Conservation (phyloP, 495 filamentous ascomycete species). For the Xylaria grammica region DNA sequence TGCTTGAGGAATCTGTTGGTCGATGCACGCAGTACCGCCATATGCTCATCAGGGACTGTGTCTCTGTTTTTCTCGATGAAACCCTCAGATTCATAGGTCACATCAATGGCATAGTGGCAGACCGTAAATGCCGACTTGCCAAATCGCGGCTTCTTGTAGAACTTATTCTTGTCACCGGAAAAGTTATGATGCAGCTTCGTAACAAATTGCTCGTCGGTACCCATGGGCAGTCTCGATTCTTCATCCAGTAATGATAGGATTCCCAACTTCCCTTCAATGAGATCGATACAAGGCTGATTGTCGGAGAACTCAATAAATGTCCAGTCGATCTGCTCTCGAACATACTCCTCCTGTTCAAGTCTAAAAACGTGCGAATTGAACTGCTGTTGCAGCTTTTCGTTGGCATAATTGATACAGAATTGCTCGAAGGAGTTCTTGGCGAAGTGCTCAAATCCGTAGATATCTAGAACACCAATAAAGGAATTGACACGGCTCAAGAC, state of each 20-base stretch:
- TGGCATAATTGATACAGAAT: conserved; percentile 99
- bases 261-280: conserved; percentile 96
- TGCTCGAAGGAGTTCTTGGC: conserved; percentile 99
- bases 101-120: conserved; percentile 97
- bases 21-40: conserved; percentile 86
- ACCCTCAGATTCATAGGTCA: conserved; percentile 99
- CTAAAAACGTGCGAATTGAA: conserved; percentile 99
- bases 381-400: conserved; percentile 98
- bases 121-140: conserved; percentile 98
- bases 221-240: conserved; percentile 95
- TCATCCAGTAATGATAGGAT: conserved; percentile 93
- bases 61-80: conserved; percentile 99
- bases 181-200: conserved; percentile 97
- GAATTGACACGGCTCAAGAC: conserved; percentile 79
- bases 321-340: conserved; percentile 97
- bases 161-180: conserved; percentile 87
- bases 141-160: conserved; percentile 98
- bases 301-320: conserved; percentile 99
- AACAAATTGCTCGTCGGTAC: conserved; percentile 96
- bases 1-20: conserved; percentile 84
- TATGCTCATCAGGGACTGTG: conserved; percentile 97
- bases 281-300: conserved; percentile 99
- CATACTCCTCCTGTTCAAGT: conserved; percentile 97
- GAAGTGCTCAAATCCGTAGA: conserved; percentile 99
- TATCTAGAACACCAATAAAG: conserved; percentile 99